Conservation (phyloP, 1,284 basidiomycete species). For the Boletus coffeatus region DNA sequence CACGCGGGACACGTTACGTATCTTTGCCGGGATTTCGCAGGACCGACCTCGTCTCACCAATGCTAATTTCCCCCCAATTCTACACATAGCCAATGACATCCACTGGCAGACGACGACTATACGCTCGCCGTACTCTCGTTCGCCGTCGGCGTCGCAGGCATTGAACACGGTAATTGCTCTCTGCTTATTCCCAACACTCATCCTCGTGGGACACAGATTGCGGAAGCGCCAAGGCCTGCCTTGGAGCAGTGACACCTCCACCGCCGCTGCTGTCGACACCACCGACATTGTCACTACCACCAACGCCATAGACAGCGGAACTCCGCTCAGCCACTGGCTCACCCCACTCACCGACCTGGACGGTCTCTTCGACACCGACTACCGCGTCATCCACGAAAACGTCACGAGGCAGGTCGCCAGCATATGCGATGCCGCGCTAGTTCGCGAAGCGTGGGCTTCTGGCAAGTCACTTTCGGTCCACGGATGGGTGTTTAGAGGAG, state of each 20-base stretch:
- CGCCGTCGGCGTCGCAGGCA: too few species aligned
- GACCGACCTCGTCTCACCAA: too few species aligned
- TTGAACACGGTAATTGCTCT: too few species aligned
- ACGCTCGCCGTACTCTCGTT: too few species aligned
- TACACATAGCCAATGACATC: too few species aligned
- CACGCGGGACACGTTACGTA: too few species aligned
- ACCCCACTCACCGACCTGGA: slow-evolving; percentile 58
- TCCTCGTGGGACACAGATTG: too few species aligned
- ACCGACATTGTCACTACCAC: neutral
- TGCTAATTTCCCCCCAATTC: too few species aligned
- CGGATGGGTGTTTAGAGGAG: slow-evolving; percentile 54
- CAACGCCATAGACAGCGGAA: slow-evolving; percentile 7
- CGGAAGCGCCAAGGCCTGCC: too few species aligned
- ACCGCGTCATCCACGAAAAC: slow-evolving; percentile 68
- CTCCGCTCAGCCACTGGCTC: slow-evolving; percentile 57
- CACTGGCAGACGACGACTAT: too few species aligned
- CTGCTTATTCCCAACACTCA: too few species aligned
- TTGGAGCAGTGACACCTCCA: neutral
- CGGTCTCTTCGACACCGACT: slow-evolving; percentile 27
- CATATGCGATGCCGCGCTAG: slow-evolving; percentile 56
- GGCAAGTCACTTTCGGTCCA: slow-evolving; percentile 36
- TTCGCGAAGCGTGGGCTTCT: slow-evolving; percentile 29
- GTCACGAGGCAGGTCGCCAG: slow-evolving; percentile 75
- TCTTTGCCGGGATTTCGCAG: too few species aligned
- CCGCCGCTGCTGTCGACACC: neutral